Evolutionary conservation across 2,329 filamentous ascomycete genomes (phyloP).

Genomic region (Graphilbum fragrans): DNA sequence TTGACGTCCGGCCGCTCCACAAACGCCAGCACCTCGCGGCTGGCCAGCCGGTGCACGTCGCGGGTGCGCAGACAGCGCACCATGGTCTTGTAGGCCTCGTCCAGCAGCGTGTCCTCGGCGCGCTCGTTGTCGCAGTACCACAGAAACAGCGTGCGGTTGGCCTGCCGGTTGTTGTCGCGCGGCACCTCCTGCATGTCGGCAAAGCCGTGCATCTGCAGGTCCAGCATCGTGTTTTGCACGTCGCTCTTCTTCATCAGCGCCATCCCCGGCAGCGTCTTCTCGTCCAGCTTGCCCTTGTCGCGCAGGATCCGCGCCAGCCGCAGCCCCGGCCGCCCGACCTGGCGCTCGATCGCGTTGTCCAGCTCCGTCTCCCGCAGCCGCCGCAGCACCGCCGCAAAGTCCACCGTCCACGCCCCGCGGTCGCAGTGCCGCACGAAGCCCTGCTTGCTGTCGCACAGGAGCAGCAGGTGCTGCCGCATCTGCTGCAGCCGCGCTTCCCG

Average conservation of each 20-base stretch:
- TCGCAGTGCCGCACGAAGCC: slow-evolving; percentile 59
- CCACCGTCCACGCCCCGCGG: slow-evolving; percentile 68
- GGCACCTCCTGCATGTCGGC: slow-evolving; percentile 92
- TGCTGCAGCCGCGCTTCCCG: slow-evolving; percentile 36
- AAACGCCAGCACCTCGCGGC: slow-evolving; percentile 64
- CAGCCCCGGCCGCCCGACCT: slow-evolving; percentile 63
- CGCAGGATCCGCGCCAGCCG: slow-evolving; percentile 77
- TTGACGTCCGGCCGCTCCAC: slow-evolving; percentile 77
- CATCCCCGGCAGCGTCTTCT: slow-evolving; percentile 72
- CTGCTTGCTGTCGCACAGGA: slow-evolving; percentile 58
- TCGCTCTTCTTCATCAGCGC: slow-evolving; percentile 78
- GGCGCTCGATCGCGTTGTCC: slow-evolving; percentile 67
- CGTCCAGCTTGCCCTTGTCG: slow-evolving; percentile 85
- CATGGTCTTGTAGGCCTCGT: slow-evolving; percentile 85
- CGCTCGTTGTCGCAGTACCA: slow-evolving; percentile 81
- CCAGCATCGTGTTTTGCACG: slow-evolving; percentile 70
- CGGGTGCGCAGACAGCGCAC: slow-evolving; percentile 71
- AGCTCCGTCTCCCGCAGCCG: slow-evolving; percentile 66
- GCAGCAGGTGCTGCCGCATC: slow-evolving; percentile 60
- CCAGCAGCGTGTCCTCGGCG: slow-evolving; percentile 56
- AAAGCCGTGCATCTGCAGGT: slow-evolving; percentile 76
- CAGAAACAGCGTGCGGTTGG: slow-evolving; percentile 76
- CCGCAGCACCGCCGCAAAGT: slow-evolving; percentile 63
- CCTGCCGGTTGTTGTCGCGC: slow-evolving; percentile 69
- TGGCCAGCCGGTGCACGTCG: slow-evolving; percentile 59